Evolutionary conservation across 2,329 filamentous ascomycete genomes (phyloP).

Genomic region (Nemania diffusa): DNA sequence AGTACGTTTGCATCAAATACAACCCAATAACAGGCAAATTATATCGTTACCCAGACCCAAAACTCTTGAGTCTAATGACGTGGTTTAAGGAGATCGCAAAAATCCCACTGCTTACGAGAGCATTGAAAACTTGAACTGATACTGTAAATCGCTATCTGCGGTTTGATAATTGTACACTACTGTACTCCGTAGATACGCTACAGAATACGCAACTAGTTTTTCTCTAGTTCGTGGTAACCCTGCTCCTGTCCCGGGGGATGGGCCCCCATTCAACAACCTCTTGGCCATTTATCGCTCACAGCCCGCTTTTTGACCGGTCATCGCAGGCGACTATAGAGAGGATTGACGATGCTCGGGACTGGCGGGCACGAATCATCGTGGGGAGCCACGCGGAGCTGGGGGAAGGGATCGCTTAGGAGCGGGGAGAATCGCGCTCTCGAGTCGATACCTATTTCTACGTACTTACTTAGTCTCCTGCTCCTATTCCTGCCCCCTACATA

Average conservation of each 20-base stretch:
- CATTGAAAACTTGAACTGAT: not conserved
- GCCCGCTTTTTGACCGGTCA: constrained; percentile 21
- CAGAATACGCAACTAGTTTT: not conserved
- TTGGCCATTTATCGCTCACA: constrained; percentile 3
- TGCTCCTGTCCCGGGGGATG: not conserved
- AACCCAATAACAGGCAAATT: not conserved
- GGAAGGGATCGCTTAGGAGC: constrained; percentile 11
- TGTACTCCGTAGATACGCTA: no score
- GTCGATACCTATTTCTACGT: not conserved
- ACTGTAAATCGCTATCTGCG: not conserved
- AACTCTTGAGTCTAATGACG: not conserved
- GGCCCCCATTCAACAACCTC: constrained; percentile 2
- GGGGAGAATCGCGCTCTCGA: not conserved
- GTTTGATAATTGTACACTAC: not conserved
- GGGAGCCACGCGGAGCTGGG: not conserved
- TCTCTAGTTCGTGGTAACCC: not conserved
- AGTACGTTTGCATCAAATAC: not conserved
- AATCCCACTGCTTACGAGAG: no score
- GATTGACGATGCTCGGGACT: constrained; percentile 1
- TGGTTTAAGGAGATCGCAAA: no score
- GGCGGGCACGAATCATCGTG: constrained; percentile 23
- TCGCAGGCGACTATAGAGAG: not conserved
- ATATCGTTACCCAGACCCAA: not conserved
- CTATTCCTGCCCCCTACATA: not conserved
- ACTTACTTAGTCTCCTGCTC: not conserved